Conservation (phyloP, 1,139 yeast genomes). For the Saccharomycopsis crataegensis region DNA sequence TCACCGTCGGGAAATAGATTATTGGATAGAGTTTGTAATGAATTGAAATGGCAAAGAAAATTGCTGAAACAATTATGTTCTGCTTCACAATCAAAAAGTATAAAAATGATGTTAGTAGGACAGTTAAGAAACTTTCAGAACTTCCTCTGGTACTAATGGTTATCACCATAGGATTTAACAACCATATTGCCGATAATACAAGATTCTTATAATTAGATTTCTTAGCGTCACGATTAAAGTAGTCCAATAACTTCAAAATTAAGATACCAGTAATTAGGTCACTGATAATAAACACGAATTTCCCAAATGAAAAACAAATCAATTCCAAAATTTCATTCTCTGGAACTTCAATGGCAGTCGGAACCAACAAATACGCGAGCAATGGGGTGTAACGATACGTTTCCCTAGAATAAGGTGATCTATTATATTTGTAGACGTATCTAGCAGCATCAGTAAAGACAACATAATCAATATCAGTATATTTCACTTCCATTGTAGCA, state of each 20-base stretch:
- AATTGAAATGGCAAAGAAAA: conserved; percentile 66
- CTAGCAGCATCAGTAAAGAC: conserved; percentile 90
- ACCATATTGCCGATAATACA: conserved; percentile 60
- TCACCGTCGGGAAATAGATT: conserved; percentile 59
- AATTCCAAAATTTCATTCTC: conserved; percentile 23
- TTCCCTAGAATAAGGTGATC: conserved; percentile 74
- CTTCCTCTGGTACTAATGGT: conserved; percentile 93
- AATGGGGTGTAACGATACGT: conserved; percentile 93
- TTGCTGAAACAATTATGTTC: conserved; percentile 44
- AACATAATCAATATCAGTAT: conserved; percentile 89
- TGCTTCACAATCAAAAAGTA: conserved; percentile 34
- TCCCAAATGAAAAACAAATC: conserved; percentile 57
- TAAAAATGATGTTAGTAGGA: conserved; percentile 58
- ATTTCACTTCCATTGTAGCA: conserved; percentile 65
- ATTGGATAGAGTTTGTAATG: conserved; percentile 92
- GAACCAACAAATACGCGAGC: conserved; percentile 73
- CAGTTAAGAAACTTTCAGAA: conserved; percentile 83
- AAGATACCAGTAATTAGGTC: conserved; percentile 78
- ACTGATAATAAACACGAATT: conserved; percentile 63
- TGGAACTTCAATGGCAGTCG: conserved; percentile 41
- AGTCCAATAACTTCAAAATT: conserved; percentile 39
- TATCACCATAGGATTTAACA: conserved; percentile 89
- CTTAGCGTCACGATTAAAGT: conserved; percentile 10
- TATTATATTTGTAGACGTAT: conserved; percentile 48
- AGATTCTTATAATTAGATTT: conserved; percentile 28